Evolutionary conservation across 1,139 yeast species (phyloP), one percentile per base, ranked within the genome.

Genomic region (Geotrichum fermentans): DNA sequence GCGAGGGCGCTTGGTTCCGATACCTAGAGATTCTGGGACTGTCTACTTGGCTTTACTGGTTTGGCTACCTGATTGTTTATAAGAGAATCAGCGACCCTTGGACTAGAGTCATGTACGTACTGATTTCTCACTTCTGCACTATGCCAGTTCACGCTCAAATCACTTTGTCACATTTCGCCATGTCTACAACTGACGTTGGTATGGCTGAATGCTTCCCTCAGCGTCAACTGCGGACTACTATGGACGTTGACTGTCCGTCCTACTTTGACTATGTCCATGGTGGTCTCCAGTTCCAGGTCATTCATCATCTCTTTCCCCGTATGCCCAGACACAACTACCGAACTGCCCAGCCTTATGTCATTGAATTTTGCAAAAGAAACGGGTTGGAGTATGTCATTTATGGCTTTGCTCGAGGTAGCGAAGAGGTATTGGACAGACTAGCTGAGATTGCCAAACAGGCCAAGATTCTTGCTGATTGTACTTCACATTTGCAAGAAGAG

Each of bases 241-340:
- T 88, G 96, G 97, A 88, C 63, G 96, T 88, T 16, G 94, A 84
- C 60, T 88, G 97, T 68, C 96, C 97, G 1, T 81, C 79, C 55
- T 88, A 96, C 96, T 72, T 88, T 45, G 97, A 88, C 65, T 88
- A 80, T 61, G 73, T 88, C 59, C 97, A 88, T 61, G 97, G 96
- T 5, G 97, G 97, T 0, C 75, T 88, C 46, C 97, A 88, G 65
- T 88, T 87, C 69, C 97, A 88, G 64, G 95, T 89, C 1, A 79
- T 88, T 46, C 97, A 88, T 64, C 97, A 88, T 64, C 71, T 88
- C 57, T 88, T 88, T 66, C 97, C 97, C 16, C 73, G 97, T 50
- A 66, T 88, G 61, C 97, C 97, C 16, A 75, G 96, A 52, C 96
- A 88, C 67, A 87, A 88, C 61, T 77, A 88, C 58, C 74, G 97